phyloP scores from a whole-genome alignment of 2,329 filamentous ascomycete species.

The Trichoderma brevicompactum region DNA sequence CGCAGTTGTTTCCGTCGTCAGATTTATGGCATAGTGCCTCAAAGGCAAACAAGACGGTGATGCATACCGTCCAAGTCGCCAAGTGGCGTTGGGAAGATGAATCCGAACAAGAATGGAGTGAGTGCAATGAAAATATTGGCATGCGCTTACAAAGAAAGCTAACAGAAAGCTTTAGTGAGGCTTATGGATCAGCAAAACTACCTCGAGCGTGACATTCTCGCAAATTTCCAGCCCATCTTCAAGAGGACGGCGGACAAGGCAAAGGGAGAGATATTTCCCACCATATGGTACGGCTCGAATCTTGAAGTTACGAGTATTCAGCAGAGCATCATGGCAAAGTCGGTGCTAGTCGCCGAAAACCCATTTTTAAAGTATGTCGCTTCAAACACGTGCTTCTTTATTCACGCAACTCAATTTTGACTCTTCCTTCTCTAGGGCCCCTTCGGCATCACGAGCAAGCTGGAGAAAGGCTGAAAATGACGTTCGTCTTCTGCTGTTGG shows the following conservation, averaged over 20 bases:
- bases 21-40: slow-evolving; percentile 44
- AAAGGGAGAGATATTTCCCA: slow-evolving; percentile 47
- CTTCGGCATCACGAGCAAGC: slow-evolving; percentile 37
- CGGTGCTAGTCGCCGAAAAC: slow-evolving; percentile 47
- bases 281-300: slow-evolving; percentile 46
- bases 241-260: slow-evolving; percentile 42
- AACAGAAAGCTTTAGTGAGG: slow-evolving; percentile 36
- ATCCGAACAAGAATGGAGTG: slow-evolving; percentile 45
- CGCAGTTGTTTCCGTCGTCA: slow-evolving; percentile 43
- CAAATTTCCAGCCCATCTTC: slow-evolving; percentile 43
- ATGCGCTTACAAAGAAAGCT: background rate
- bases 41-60: slow-evolving; percentile 46
- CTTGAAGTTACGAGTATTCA: slow-evolving; percentile 49
- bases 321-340: slow-evolving; percentile 46
- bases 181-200: slow-evolving; percentile 44
- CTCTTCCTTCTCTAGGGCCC: slow-evolving; percentile 31
- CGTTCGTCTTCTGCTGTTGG: slow-evolving; percentile 44
- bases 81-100: slow-evolving; percentile 49
- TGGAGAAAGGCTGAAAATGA: slow-evolving; percentile 47
- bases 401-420: background rate
- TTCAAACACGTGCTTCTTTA: background rate
- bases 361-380: slow-evolving; percentile 42
- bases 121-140: slow-evolving; percentile 30
- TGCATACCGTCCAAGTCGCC: slow-evolving; percentile 48
- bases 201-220: slow-evolving; percentile 42